Evolutionary conservation across 768 basidiomycete genomes (phyloP).

Genomic region (Mycena venus): DNA sequence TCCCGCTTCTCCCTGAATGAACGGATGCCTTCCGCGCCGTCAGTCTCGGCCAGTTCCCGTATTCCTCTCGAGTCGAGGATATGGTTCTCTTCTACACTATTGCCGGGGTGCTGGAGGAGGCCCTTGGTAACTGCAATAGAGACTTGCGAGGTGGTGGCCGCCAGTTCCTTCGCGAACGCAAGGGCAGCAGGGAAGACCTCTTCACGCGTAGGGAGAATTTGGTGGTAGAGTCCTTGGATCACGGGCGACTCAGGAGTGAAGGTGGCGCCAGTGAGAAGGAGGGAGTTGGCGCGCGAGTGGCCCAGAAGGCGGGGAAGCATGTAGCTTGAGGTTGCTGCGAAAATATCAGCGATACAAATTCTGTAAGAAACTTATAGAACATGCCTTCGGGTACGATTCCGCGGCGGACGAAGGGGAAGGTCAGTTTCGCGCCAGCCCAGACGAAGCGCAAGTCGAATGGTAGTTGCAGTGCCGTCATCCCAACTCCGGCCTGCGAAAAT

Average conservation of each 20-base stretch:
- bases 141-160: constrained; percentile 63
- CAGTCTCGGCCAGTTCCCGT: constrained; percentile 54
- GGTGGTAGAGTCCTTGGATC: constrained; percentile 59
- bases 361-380: constrained; percentile 4
- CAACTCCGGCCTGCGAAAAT: constrained; percentile 58
- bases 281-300: constrained; percentile 62
- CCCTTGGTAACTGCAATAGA: constrained; percentile 66
- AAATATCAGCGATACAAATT: not conserved
- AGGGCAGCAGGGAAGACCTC: constrained; percentile 67
- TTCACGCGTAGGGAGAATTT: constrained; percentile 61
- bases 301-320: constrained; percentile 71
- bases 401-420: constrained; percentile 64
- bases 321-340: constrained; percentile 55
- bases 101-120: constrained; percentile 63
- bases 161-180: constrained; percentile 65
- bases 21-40: constrained; percentile 61
- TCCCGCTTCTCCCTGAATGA: constrained; percentile 64
- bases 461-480: constrained; percentile 63
- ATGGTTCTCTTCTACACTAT: constrained; percentile 67
- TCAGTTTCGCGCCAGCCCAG: constrained; percentile 64
- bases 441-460: constrained; percentile 67
- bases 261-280: constrained; percentile 63
- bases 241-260: constrained; percentile 59
- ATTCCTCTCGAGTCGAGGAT: constrained; percentile 67
- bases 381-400: constrained; percentile 65